Evolutionary conservation across 75 land plant species (phyloP).

Genomic region (Sequoia sempervirens): DNA sequence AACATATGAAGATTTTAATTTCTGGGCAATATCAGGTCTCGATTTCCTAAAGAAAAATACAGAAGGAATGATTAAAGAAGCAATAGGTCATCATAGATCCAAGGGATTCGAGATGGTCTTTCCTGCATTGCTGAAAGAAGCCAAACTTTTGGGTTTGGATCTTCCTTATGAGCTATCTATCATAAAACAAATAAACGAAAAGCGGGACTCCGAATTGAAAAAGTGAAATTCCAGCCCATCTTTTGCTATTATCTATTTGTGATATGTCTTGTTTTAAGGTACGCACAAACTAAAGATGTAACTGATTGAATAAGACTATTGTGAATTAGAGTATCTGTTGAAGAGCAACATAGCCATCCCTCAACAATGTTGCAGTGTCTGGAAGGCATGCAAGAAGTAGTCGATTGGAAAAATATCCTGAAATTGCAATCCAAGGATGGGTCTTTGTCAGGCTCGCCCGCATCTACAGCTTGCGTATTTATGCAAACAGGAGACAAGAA

Average conservation of each 20-base stretch:
- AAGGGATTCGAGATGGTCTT: conserved; percentile 82
- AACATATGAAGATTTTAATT: too few relatives aligned
- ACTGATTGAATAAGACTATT: not conserved
- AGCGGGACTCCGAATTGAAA: conserved; percentile 52
- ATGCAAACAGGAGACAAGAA: too few relatives aligned
- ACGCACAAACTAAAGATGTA: not conserved
- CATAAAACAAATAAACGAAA: conserved; percentile 41
- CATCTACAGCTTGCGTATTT: conserved; percentile 91
- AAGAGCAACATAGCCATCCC: conserved; percentile 39
- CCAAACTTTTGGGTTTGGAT: conserved; percentile 48
- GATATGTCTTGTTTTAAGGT: not conserved
- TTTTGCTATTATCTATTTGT: not conserved
- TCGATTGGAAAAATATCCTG: conserved; percentile 75
- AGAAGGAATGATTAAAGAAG: conserved; percentile 33
- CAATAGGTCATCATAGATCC: conserved; percentile 28
- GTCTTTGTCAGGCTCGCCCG: conserved; percentile 81
- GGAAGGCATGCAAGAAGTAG: conserved; percentile 77
- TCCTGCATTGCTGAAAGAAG: conserved; percentile 67
- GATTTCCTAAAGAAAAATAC: conserved; percentile 26
- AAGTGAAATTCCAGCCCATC: conserved; percentile 30
- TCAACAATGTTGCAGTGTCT: conserved; percentile 71
- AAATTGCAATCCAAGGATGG: conserved; percentile 69
- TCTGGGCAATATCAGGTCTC: conserved; percentile 17
- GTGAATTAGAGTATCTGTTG: not conserved
- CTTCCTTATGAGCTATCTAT: conserved; percentile 51